Evolutionary conservation across 2,329 filamentous ascomycete genomes (phyloP).

Genomic region (Xylaria sp.): DNA sequence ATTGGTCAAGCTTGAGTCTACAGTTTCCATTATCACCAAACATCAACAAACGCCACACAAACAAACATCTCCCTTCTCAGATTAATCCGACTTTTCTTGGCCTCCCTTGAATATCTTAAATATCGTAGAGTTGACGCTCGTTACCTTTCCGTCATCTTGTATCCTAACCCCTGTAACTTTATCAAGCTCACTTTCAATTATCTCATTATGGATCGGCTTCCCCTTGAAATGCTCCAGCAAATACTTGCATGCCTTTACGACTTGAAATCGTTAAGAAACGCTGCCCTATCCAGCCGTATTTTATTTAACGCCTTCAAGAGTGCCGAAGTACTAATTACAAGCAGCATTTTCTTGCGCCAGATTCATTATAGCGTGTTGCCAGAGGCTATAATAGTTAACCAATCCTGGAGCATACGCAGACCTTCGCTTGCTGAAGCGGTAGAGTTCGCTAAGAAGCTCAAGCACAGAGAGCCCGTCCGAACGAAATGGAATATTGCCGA

Average conservation of each 20-base stretch:
- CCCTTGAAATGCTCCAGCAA: neutral
- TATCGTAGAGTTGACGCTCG: too few species aligned
- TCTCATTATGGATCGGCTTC: neutral
- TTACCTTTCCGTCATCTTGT: too few species aligned
- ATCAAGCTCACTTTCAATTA: too few species aligned
- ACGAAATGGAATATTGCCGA: conserved; percentile 20
- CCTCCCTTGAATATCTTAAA: too few species aligned
- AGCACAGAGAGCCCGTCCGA: neutral
- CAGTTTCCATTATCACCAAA: too few species aligned
- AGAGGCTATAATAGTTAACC: conserved; percentile 9
- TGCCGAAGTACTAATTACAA: neutral
- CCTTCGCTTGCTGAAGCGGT: neutral
- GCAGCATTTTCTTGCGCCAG: neutral
- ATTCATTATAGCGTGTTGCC: neutral
- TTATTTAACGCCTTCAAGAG: neutral
- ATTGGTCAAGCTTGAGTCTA: too few species aligned
- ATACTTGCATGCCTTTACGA: neutral
- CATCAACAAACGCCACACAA: too few species aligned
- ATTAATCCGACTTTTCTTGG: too few species aligned
- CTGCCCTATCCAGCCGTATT: neutral
- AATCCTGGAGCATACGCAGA: neutral
- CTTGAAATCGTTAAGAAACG: neutral
- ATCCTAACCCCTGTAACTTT: too few species aligned
- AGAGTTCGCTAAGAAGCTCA: conserved; percentile 1
- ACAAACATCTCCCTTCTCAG: too few species aligned